phyloP scores from a whole-genome alignment of 495 filamentous ascomycete genomes.

The Podospora anserina region DNA sequence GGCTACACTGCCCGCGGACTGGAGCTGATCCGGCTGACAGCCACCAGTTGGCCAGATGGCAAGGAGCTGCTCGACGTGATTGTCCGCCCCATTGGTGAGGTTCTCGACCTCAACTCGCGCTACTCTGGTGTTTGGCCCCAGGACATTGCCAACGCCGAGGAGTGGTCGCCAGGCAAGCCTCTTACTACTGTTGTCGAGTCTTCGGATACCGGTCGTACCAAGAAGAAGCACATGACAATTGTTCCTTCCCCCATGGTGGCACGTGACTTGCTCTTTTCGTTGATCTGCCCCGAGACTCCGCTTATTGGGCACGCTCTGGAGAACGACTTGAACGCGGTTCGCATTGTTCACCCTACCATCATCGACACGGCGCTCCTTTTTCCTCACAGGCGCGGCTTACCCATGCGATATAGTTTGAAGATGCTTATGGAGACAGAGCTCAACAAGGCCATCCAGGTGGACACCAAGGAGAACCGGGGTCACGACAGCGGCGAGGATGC shows the following conservation, averaged over 20 bases:
- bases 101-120: slow-evolving; percentile 85
- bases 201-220: background rate
- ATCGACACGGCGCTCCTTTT: slow-evolving; percentile 86
- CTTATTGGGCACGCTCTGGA: slow-evolving; percentile 92
- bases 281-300: slow-evolving; percentile 70
- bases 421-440: slow-evolving; percentile 62
- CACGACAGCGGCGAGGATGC: slow-evolving; percentile 93
- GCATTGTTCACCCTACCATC: slow-evolving; percentile 78
- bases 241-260: slow-evolving; percentile 69
- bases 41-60: slow-evolving; percentile 78
- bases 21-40: slow-evolving; percentile 86
- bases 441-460: slow-evolving; percentile 72
- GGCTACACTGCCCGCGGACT: slow-evolving; percentile 83
- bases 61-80: slow-evolving; percentile 75
- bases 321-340: slow-evolving; percentile 82
- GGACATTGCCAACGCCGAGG: slow-evolving; percentile 65
- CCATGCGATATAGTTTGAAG: slow-evolving; percentile 71
- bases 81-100: slow-evolving; percentile 75
- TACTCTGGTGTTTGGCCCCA: slow-evolving; percentile 81
- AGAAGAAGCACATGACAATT: slow-evolving; percentile 53
- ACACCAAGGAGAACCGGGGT: slow-evolving; percentile 46
- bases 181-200: slow-evolving; percentile 9
- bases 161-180: slow-evolving; percentile 44
- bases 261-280: slow-evolving; percentile 65
- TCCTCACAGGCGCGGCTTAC: slow-evolving; percentile 71